Evolutionary conservation across 768 basidiomycete genomes (phyloP).

Genomic region (Favolaschia claudopus): DNA sequence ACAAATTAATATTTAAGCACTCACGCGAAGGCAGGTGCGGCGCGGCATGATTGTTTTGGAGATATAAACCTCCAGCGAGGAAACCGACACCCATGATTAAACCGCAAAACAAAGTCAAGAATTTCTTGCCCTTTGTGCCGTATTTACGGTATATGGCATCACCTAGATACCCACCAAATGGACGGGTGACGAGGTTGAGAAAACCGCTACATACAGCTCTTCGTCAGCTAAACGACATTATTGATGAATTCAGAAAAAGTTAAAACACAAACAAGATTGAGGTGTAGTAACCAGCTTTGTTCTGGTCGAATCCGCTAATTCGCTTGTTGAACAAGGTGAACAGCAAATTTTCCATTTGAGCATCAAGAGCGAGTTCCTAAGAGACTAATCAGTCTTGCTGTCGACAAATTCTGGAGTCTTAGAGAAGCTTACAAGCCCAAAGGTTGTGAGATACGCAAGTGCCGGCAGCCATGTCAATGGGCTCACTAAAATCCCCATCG

Average conservation of each 20-base stretch:
- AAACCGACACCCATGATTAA: conserved; percentile 51
- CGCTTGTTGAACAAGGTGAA: conserved; percentile 45
- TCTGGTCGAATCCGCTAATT: conserved; percentile 49
- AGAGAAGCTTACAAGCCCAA: conserved; percentile 46
- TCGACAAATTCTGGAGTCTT: not conserved
- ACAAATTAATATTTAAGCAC: not conserved
- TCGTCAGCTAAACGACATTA: conserved; percentile 10
- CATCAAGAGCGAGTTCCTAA: conserved; percentile 63
- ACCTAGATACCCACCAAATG: conserved; percentile 56
- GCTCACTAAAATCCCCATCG: conserved; percentile 41
- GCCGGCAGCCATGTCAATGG: conserved; percentile 64
- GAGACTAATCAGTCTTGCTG: not conserved
- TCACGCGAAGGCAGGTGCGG: conserved; percentile 44
- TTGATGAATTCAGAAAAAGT: too few relatives aligned
- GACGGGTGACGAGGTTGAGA: conserved; percentile 59
- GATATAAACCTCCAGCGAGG: conserved; percentile 56
- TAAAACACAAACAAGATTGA: conserved; percentile 34
- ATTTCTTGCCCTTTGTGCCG: conserved; percentile 58
- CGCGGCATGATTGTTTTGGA: conserved; percentile 28
- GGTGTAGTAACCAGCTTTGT: conserved; percentile 59
- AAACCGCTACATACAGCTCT: conserved; percentile 47
- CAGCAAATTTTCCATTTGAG: conserved; percentile 56
- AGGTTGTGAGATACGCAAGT: conserved; percentile 60
- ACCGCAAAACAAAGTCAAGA: conserved; percentile 51
- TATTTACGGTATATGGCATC: conserved; percentile 52